phyloP scores from a whole-genome alignment of 192 early-diverging fungal genomes.

The Phycomyces blakesleeanus region DNA sequence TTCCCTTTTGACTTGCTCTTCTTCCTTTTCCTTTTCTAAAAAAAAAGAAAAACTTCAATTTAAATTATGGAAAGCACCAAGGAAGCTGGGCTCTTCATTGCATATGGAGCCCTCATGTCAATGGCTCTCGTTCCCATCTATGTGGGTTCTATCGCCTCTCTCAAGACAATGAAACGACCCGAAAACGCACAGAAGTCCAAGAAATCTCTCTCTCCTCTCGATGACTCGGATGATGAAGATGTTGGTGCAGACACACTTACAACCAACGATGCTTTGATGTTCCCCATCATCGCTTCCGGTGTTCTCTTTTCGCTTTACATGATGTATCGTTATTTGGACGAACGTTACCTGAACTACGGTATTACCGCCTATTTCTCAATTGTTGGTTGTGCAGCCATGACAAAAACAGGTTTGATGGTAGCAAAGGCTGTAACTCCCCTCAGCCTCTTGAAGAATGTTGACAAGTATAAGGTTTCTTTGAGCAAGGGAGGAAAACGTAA shows the following conservation, averaged over 20 bases:
- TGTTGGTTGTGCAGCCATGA: slow-evolving; percentile 75
- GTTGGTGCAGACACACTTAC: slow-evolving; percentile 76
- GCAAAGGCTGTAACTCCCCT: slow-evolving; percentile 43
- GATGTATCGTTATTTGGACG: slow-evolving; percentile 62
- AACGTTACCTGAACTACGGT: slow-evolving; percentile 10
- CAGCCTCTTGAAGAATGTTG: slow-evolving; percentile 50
- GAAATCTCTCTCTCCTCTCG: slow-evolving; percentile 34
- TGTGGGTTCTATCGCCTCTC: slow-evolving; percentile 72
- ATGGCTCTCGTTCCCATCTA: slow-evolving; percentile 91
- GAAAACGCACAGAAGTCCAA: slow-evolving; percentile 37
- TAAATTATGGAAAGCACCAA: neutral
- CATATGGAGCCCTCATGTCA: slow-evolving; percentile 79
- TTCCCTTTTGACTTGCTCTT: too few relatives aligned
- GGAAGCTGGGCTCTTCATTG: slow-evolving; percentile 54
- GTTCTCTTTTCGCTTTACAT: slow-evolving; percentile 82
- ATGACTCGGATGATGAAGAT: slow-evolving; percentile 62
- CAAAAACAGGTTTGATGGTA: slow-evolving; percentile 55
- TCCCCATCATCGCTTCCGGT: slow-evolving; percentile 85
- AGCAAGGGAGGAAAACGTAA: slow-evolving; percentile 64
- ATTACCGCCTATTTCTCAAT: slow-evolving; percentile 70
- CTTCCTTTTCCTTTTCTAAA: too few relatives aligned
- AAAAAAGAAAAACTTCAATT: too few relatives aligned
- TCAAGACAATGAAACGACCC: slow-evolving; percentile 35
- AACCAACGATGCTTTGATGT: slow-evolving; percentile 86
- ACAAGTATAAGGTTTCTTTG: slow-evolving; percentile 70